phyloP scores from a whole-genome alignment of 176 grass and related monocot species.

The Pontederia paniculata region DNA sequence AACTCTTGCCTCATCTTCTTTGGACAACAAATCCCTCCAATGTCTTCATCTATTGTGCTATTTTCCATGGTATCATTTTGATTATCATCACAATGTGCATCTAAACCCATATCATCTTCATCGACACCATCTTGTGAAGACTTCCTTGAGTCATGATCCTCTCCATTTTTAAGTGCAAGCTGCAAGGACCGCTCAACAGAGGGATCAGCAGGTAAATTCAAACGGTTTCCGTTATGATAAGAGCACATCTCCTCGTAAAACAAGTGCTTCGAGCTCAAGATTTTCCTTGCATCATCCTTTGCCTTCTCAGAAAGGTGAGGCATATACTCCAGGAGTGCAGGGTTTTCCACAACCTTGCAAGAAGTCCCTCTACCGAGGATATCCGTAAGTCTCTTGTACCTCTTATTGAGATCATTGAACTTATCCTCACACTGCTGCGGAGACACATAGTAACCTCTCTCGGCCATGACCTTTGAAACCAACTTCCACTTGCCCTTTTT shows the following conservation, averaged over 20 bases:
- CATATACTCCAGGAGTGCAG: slow-evolving; percentile 55
- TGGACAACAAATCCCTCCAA: slow-evolving; percentile 10
- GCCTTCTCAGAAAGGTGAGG: slow-evolving; percentile 54
- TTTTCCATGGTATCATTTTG: slow-evolving; percentile 40
- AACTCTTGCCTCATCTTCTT: slow-evolving; percentile 37
- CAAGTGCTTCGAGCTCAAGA: slow-evolving; percentile 75
- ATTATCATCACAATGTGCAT: slow-evolving; percentile 48
- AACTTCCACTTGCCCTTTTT: slow-evolving; percentile 96
- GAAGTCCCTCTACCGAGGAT: slow-evolving; percentile 76
- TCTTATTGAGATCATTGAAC: slow-evolving; percentile 95
- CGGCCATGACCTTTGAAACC: slow-evolving; percentile 74
- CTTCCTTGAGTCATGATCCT: slow-evolving; percentile 45
- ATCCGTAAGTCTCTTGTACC: slow-evolving; percentile 82
- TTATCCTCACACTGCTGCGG: slow-evolving; percentile 93
- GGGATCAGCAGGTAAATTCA: slow-evolving; percentile 57
- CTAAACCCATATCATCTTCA: slow-evolving; percentile 48
- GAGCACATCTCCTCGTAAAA: slow-evolving; percentile 95
- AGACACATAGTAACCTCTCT: slow-evolving; percentile 72
- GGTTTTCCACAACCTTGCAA: slow-evolving; percentile 66
- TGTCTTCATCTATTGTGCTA: slow-evolving; percentile 25
- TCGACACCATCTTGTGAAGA: slow-evolving; percentile 29
- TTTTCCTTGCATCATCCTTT: slow-evolving; percentile 86
- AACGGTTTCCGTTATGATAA: slow-evolving; percentile 77
- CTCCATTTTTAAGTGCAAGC: slow-evolving; percentile 58
- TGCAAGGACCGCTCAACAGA: slow-evolving; percentile 60